phyloP scores from a whole-genome alignment of 768 basidiomycete species.

The Lentinus brumalis region DNA sequence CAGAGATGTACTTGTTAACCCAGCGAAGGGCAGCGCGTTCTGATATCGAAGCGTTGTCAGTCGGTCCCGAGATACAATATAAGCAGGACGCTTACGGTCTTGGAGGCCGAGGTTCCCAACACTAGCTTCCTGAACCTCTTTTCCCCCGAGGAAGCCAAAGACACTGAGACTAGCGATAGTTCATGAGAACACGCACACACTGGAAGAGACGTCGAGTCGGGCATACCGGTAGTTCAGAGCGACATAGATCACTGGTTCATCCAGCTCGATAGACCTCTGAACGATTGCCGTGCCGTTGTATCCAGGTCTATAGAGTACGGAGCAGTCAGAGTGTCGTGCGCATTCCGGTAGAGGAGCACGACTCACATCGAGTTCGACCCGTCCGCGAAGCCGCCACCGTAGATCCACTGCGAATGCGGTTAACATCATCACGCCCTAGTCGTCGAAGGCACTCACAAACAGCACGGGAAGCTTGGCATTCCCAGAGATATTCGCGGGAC shows the following conservation, averaged over 20 bases:
- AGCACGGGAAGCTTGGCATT: constrained; percentile 38
- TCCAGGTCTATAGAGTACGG: too few species aligned
- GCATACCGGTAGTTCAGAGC: constrained; percentile 49
- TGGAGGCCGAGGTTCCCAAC: constrained; percentile 49
- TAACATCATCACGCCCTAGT: too few species aligned
- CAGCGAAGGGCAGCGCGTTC: constrained; percentile 44
- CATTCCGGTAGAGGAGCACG: too few species aligned
- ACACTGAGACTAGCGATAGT: constrained; percentile 18
- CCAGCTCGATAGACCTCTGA: constrained; percentile 43
- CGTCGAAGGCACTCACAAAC: constrained; percentile 35
- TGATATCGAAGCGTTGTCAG: neutral
- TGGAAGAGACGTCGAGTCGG: too few species aligned
- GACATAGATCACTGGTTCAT: constrained; percentile 51
- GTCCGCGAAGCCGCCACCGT: too few species aligned
- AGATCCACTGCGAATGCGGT: constrained; percentile 14
- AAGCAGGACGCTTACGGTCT: constrained; percentile 35
- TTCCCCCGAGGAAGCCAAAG: constrained; percentile 41
- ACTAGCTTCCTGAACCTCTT: constrained; percentile 39
- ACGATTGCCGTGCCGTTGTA: constrained; percentile 45
- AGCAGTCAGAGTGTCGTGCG: neutral
- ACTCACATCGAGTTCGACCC: too few species aligned
- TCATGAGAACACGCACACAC: neutral
- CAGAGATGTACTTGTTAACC: constrained; percentile 39
- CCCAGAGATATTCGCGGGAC: neutral
- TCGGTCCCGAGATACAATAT: too few species aligned